Base-by-base conservation (phyloP, 257 asterid genomes). In the Nicotiana otophora region DNA sequence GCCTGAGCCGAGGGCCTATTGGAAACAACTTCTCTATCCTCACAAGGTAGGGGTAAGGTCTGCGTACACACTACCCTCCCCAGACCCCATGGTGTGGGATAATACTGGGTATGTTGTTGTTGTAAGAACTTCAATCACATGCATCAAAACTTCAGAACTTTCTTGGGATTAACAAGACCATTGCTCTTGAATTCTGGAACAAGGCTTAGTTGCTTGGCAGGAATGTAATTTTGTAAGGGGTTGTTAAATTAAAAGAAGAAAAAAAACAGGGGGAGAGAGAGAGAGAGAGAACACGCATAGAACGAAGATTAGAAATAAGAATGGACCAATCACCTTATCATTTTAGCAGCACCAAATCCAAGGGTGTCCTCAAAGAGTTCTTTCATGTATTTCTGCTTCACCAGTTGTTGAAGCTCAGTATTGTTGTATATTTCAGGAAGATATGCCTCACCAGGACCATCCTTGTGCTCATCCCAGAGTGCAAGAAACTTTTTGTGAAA, bases 341-440 rank as follows among this genome's bases (percentile, higher is more conserved):
- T 96, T 90, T 96, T 96, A 85, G 98, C 98, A 83, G 98, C 91
- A 78, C 98, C 98, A 85, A 94, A 96, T 86, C 99, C 99, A 68
- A 94, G 97, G 78, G 90, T 84, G 80, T 96, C 99, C 17, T 89
- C 98, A 84, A 96, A 89, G 85, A 96, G 87, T 34, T 93, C 95
- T 60, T 87, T 88, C 98, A 96, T 93, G 61, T 92, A 94, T 83
- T 87, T 92, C 85, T 86, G 88, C 84, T 89, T 90, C 5, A 89
- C 91, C 82, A 89, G 87, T 83, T 79, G 84, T 77, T 75, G 96
- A 80, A 94, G 89, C 78, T 94, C 94, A 19, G 91, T 87, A 82
- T 88, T 92, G 70, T 91, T 90, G 84, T 96, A 96, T 74, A 96
- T 90, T 69, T 74, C 98, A 28, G 94, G 93, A 85, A 96, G 98